Conservation (phyloP, 1,284 basidiomycete species). For the Singerocomus inundabilis region DNA sequence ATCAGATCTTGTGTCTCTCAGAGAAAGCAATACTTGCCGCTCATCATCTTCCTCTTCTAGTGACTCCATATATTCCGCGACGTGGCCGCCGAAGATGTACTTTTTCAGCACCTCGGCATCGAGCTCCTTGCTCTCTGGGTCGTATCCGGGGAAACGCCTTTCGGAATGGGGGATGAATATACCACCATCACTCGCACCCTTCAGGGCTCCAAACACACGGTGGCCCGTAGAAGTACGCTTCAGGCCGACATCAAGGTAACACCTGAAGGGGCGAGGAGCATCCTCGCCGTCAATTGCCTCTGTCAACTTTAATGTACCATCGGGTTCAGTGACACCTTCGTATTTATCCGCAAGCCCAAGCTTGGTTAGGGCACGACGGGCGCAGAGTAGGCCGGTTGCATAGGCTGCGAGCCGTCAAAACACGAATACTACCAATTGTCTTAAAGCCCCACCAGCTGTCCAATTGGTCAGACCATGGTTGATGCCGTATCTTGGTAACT, state of each 20-base stretch:
- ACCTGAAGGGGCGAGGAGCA: slow-evolving; percentile 97
- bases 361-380: slow-evolving; percentile 93
- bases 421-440: not conserved
- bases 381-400: slow-evolving; percentile 94
- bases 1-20: slow-evolving; percentile 6
- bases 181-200: slow-evolving; percentile 98
- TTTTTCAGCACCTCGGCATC: slow-evolving; percentile 95
- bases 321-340: slow-evolving; percentile 91
- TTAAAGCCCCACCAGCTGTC: slow-evolving; percentile 70
- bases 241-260: slow-evolving; percentile 97
- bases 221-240: slow-evolving; percentile 98
- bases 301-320: slow-evolving; percentile 82
- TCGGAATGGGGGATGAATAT: slow-evolving; percentile 98
- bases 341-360: slow-evolving; percentile 99
- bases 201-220: slow-evolving; percentile 98
- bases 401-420: slow-evolving; percentile 60
- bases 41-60: slow-evolving; percentile 99
- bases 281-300: slow-evolving; percentile 90
- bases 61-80: slow-evolving; percentile 99
- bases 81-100: slow-evolving; percentile 98
- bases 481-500: slow-evolving; percentile 96
- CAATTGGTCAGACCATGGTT: slow-evolving; percentile 99
- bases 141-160: slow-evolving; percentile 98
- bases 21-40: slow-evolving; percentile 47
- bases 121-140: slow-evolving; percentile 91